A percentile compares a stretch with the other conserved stretches of the same genome.
These are phyloP conservation scores for Phialophora expanda DNA, from an alignment of 2,329 filamentous ascomycete species.

Conservation along the genomic window DNA sequence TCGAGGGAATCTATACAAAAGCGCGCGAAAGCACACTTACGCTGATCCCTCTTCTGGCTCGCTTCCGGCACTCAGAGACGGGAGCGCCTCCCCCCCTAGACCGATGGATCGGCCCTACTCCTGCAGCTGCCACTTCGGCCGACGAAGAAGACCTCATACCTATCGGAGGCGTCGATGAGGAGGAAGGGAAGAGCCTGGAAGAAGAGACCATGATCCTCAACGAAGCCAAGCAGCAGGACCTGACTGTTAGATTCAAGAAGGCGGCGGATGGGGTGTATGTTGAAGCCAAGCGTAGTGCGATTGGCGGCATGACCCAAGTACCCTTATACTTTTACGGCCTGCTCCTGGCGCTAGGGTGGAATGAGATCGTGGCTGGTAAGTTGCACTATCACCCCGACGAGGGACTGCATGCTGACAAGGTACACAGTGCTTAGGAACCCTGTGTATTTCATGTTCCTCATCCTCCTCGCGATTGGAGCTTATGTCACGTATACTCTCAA, in stretches of 20 bases:
- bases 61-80: constrained; percentile 78
- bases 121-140: constrained; percentile 72
- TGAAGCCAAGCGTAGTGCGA: constrained; percentile 94
- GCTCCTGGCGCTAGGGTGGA: constrained; percentile 93
- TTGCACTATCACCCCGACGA: constrained; percentile 9
- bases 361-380: constrained; percentile 93
- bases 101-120: constrained; percentile 79
- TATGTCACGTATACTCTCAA: constrained; percentile 95
- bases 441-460: constrained; percentile 85
- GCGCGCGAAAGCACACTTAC: constrained; percentile 90
- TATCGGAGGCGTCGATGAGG: constrained; percentile 92
- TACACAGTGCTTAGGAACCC: constrained; percentile 85
- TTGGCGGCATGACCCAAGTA: constrained; percentile 91
- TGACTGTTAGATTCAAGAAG: constrained; percentile 96
- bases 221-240: constrained; percentile 86
- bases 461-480: constrained; percentile 74
- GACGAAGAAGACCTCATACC: constrained; percentile 89
- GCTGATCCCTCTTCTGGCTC: constrained; percentile 84
- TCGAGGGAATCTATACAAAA: constrained; percentile 91
- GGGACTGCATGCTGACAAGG: constrained; percentile 24
- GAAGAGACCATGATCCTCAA: constrained; percentile 96
- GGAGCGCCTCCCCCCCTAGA: constrained; percentile 77
- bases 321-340: constrained; percentile 93
- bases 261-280: constrained; percentile 97
- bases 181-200: constrained; percentile 90